Percentiles rank a stretch among this genome's conserved stretches.
These are phyloP conservation scores for Ophiocordyceps camponoti-leonardi DNA, from an alignment of 2,329 filamentous ascomycete species.

Conservation along the genomic window DNA sequence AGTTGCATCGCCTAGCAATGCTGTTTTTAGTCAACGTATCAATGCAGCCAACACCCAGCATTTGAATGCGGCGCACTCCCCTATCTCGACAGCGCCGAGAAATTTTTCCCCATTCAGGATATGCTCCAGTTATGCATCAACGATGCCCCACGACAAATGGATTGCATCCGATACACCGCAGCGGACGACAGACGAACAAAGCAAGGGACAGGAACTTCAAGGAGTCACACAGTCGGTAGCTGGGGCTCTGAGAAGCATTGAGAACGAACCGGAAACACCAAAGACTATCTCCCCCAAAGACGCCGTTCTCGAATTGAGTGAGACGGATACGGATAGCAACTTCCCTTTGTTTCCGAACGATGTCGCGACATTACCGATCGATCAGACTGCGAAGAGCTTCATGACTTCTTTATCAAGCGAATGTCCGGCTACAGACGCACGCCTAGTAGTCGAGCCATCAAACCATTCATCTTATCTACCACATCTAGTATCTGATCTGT, in stretches of 20 bases:
- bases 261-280: conserved; percentile 31
- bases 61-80: conserved; percentile 38
- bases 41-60: conserved; percentile 65
- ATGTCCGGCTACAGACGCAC: too few relatives aligned
- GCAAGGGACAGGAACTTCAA: conserved; percentile 40
- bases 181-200: conserved; percentile 41
- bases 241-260: conserved; percentile 3
- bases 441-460: too few relatives aligned
- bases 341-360: conserved; percentile 58
- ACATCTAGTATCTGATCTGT: not conserved
- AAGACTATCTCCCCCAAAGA: conserved; percentile 94
- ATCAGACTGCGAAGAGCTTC: conserved; percentile 19
- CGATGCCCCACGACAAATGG: conserved; percentile 10
- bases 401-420: conserved; percentile 2
- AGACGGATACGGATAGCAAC: conserved; percentile 50
- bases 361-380: conserved; percentile 26
- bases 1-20: conserved; percentile 30
- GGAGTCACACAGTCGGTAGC: conserved; percentile 20
- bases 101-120: conserved; percentile 71
- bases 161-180: conserved; percentile 33
- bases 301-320: conserved; percentile 69
- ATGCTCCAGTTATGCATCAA: conserved; percentile 42
- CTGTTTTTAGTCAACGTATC: conserved; percentile 57
- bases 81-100: conserved; percentile 30
- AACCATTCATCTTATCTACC: not conserved